These are phyloP conservation scores for Triticum dicoccoides DNA, from an alignment of 176 grass and related monocot species.

Conservation along the genomic window DNA sequence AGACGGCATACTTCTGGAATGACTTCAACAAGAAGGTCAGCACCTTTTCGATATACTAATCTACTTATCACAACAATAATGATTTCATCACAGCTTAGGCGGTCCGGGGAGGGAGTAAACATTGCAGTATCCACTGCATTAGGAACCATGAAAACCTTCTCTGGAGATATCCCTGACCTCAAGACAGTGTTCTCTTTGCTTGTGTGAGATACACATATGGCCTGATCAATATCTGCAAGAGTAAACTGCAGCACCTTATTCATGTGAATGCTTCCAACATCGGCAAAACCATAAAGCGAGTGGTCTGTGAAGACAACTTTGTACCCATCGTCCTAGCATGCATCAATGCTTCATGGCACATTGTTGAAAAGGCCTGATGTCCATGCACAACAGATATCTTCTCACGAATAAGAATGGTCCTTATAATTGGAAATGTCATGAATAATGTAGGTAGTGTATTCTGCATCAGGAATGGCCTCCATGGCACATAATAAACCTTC, in stretches of 20 bases:
- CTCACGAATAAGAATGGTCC: slow-evolving; percentile 81
- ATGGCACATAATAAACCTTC: slow-evolving; percentile 94
- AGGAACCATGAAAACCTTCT: slow-evolving; percentile 87
- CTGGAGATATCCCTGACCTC: slow-evolving; percentile 79
- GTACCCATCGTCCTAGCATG: slow-evolving; percentile 93
- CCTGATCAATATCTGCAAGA: slow-evolving; percentile 86
- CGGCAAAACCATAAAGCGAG: slow-evolving; percentile 92
- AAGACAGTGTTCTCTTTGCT: slow-evolving; percentile 97
- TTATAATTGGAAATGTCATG: slow-evolving; percentile 72
- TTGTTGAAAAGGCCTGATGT: slow-evolving; percentile 92
- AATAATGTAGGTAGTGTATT: slow-evolving; percentile 87
- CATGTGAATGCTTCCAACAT: slow-evolving; percentile 97
- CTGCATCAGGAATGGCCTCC: slow-evolving; percentile 89
- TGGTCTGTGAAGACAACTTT: slow-evolving; percentile 93
- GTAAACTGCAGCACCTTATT: slow-evolving; percentile 99
- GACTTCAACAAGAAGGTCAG: slow-evolving; percentile 93
- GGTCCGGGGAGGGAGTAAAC: slow-evolving; percentile 69
- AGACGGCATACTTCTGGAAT: slow-evolving; percentile 86
- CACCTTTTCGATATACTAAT: slow-evolving; percentile 91
- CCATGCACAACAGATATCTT: slow-evolving; percentile 92
- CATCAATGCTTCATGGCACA: slow-evolving; percentile 89
- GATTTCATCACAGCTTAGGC: slow-evolving; percentile 70
- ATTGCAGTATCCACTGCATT: slow-evolving; percentile 97
- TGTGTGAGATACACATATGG: slow-evolving; percentile 94
- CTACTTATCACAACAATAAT: slow-evolving; percentile 91